Percentiles rank a stretch among this genome's conserved stretches.
These are phyloP conservation scores for Colletotrichum echinochloae DNA, from an alignment of 2,329 filamentous ascomycete genomes.

Conservation along the genomic window DNA sequence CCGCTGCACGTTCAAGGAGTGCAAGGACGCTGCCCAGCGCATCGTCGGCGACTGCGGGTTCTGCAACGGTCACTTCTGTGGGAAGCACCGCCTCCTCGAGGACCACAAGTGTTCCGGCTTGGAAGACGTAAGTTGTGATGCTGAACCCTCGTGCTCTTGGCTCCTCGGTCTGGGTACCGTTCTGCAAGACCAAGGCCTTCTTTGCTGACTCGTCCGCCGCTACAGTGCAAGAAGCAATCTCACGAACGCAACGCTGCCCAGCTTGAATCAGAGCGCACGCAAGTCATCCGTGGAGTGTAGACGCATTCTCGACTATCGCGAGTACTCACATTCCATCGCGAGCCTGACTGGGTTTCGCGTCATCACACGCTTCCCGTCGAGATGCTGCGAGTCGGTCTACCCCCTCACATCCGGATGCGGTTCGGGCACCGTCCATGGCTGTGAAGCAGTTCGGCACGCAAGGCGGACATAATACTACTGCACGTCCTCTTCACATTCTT, in stretches of 20 bases:
- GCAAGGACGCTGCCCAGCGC: slow-evolving; percentile 86
- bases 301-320: background rate
- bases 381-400: slow-evolving; percentile 12
- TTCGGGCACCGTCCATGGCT: slow-evolving; percentile 5
- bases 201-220: slow-evolving; percentile 48
- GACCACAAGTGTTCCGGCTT: slow-evolving; percentile 93
- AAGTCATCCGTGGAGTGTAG: slow-evolving; percentile 92
- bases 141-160: slow-evolving; percentile 47
- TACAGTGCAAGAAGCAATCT: slow-evolving; percentile 92
- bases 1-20: slow-evolving; percentile 89
- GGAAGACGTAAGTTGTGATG: slow-evolving; percentile 77
- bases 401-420: background rate
- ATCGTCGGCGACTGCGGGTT: slow-evolving; percentile 98
- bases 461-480: slow-evolving; percentile 5
- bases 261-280: slow-evolving; percentile 91
- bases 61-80: slow-evolving; percentile 94
- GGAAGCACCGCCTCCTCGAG: slow-evolving; percentile 92
- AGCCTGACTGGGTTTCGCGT: background rate
- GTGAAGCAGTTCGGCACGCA: background rate
- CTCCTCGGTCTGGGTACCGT: slow-evolving; percentile 55
- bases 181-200: slow-evolving; percentile 50
- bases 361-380: slow-evolving; percentile 3
- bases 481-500: slow-evolving; percentile 22
- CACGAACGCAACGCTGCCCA: slow-evolving; percentile 94
- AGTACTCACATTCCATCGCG: background rate